A percentile compares a stretch with the other conserved stretches of the same genome.
phyloP scores from a whole-genome alignment of 306 rosid species.

The Pyrus betulifolia region DNA sequence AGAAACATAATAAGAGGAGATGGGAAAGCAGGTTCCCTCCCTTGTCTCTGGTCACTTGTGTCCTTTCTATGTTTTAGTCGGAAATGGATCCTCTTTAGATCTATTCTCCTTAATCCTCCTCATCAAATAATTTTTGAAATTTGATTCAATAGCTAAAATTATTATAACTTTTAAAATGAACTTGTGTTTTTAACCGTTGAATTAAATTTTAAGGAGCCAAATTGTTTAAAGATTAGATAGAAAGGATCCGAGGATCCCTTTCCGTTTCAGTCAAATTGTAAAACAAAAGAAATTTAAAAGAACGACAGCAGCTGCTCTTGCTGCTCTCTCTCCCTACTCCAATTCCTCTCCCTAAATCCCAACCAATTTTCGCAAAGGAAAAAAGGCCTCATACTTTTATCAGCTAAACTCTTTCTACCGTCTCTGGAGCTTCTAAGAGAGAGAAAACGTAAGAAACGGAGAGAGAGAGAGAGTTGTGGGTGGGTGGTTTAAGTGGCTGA shows the following conservation, averaged over 20 bases:
- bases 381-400: background rate
- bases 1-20: conserved; percentile 12
- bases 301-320: background rate
- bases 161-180: no score
- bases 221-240: no score
- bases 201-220: accelerated
- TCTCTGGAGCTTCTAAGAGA: background rate
- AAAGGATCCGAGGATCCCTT: no score
- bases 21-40: conserved; percentile 31
- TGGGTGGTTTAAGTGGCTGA: background rate
- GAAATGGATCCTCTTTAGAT: no score
- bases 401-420: background rate
- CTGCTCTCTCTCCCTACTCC: background rate
- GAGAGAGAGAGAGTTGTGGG: background rate
- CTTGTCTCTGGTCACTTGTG: conserved; percentile 30
- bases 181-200: no score
- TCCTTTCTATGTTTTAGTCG: background rate
- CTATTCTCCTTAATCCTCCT: no score
- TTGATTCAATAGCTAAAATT: no score
- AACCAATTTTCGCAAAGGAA: no score
- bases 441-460: no score
- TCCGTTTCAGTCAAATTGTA: background rate
- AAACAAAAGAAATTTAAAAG: background rate
- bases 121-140: no score
- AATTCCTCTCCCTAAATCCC: background rate